phyloP scores from a whole-genome alignment of 169 alveolate genomes.

The Plasmodium inui region DNA sequence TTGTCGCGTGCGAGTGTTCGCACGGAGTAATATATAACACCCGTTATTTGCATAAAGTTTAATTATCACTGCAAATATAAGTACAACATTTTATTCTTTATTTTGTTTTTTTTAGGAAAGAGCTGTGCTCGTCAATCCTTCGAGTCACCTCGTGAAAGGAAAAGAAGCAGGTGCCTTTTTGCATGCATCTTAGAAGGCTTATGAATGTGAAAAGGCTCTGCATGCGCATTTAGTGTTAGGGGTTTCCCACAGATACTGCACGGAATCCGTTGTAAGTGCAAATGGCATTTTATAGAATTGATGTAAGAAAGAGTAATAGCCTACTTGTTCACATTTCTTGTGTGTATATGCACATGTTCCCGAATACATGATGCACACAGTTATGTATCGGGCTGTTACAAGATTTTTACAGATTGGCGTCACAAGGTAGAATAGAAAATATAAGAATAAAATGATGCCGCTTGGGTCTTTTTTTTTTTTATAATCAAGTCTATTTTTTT shows the following conservation, averaged over 20 bases:
- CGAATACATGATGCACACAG: background rate
- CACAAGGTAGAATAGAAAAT: background rate
- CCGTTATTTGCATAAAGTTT: background rate
- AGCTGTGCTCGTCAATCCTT: constrained; percentile 67
- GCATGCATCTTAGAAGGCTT: background rate
- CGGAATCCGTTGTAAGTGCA: background rate
- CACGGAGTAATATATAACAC: background rate
- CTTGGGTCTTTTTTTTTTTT: background rate
- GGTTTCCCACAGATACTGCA: background rate
- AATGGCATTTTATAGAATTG: background rate
- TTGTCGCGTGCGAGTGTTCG: background rate
- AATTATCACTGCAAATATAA: background rate
- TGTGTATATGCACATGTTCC: constrained; percentile 6
- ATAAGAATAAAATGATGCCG: background rate
- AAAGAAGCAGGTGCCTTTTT: background rate
- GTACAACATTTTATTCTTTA: background rate
- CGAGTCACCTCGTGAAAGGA: constrained; percentile 41
- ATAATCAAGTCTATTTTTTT: background rate
- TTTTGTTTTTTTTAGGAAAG: constrained; percentile 52
- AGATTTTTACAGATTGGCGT: background rate
- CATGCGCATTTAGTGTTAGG: constrained; percentile 9
- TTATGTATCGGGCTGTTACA: background rate
- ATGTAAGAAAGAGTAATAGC: background rate
- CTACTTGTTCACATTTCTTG: background rate
- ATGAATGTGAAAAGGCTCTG: background rate